Conservation (phyloP, 2,329 filamentous ascomycete species). For the Grosmannia penicillata region DNA sequence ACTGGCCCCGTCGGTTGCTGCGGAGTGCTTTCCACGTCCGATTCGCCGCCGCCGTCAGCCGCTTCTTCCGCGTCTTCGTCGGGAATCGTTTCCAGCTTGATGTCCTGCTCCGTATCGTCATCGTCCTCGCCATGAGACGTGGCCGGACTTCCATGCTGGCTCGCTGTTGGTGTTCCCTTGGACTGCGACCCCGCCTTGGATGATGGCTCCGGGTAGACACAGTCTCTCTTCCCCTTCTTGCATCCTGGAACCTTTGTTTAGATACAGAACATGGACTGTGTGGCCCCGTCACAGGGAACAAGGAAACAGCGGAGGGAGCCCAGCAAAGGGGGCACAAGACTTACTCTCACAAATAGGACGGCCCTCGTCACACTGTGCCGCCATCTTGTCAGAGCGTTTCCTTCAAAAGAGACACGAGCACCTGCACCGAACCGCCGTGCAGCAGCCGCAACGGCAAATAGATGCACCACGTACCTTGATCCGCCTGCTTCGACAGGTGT, state of each 20-base stretch:
- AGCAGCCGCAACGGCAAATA: too few relatives aligned
- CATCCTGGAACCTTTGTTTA: slow-evolving; percentile 43
- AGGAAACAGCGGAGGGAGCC: not conserved
- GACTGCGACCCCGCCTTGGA: slow-evolving; percentile 23
- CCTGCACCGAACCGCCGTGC: too few relatives aligned
- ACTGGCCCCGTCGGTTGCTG: not conserved
- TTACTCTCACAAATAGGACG: slow-evolving; percentile 74
- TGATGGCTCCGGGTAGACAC: slow-evolving; percentile 67
- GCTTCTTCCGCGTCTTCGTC: slow-evolving; percentile 31
- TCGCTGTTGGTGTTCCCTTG: slow-evolving; percentile 21
- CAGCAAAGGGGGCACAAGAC: slow-evolving; percentile 2
- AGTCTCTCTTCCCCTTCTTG: slow-evolving; percentile 81
- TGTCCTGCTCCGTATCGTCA: slow-evolving; percentile 27
- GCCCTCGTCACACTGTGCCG: slow-evolving; percentile 67
- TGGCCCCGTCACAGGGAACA: not conserved
- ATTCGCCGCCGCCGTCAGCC: not conserved
- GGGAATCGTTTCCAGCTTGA: slow-evolving; percentile 34
- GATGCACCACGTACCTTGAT: slow-evolving; percentile 65
- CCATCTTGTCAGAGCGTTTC: not conserved
- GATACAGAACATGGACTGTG: not conserved
- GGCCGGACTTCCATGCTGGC: slow-evolving; percentile 31
- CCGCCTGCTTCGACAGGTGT: slow-evolving; percentile 72
- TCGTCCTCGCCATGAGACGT: slow-evolving; percentile 41
- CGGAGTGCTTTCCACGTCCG: not conserved
- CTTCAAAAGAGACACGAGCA: too few relatives aligned